Evolutionary conservation across 2,329 filamentous ascomycete species (phyloP), one percentile per base, ranked within the genome.

Genomic region (Macrophomina tecta): DNA sequence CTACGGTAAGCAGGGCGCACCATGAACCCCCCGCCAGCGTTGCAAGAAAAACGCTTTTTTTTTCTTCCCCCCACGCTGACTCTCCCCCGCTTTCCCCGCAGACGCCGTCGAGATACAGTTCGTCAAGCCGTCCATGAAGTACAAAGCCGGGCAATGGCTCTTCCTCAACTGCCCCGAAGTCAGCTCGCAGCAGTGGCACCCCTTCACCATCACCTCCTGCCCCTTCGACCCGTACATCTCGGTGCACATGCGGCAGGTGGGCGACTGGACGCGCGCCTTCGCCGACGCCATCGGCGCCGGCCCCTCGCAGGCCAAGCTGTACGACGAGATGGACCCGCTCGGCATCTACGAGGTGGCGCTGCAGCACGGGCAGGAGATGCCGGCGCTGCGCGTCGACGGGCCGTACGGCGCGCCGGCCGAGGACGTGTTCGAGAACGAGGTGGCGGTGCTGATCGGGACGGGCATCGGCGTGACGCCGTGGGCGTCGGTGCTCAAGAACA

Each of bases 311-410:
- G 86, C 91, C 64, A 94, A 96, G 81, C 87, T 97, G 53, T 95
- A 97, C 78, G 92, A 97, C 65, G 90, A 89, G 62, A 89, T 97
- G 34, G 94, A 98, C 74, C 93, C 93, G 0, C 91, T 92, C 83
- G 94, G 94, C 62, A 97, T 98, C 92, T 99, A 97, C 85, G 95
- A 98, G 79, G 92, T 99, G 34, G 95, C 94, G 14, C 88, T 98
- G 5, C 89, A 94, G 77, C 94, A 97, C 75, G 94, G 94, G 34
- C 92, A 97, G 77, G 87, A 91, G 75, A 97, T 98, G 94, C 95
- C 95, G 3, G 82, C 82, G 1, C 87, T 99, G 49, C 91, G 93
- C 56, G 92, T 98, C 72, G 95, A 99, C 70, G 95, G 95, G 0
- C 95, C 95, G 0, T 99, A 97, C 75, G 95, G 95, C 78, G 95